A percentile compares a stretch with the other conserved stretches of the same genome.
Evolutionary conservation across 495 filamentous ascomycete genomes (phyloP).

Genomic region (Pyrenopolyporus hunteri): DNA sequence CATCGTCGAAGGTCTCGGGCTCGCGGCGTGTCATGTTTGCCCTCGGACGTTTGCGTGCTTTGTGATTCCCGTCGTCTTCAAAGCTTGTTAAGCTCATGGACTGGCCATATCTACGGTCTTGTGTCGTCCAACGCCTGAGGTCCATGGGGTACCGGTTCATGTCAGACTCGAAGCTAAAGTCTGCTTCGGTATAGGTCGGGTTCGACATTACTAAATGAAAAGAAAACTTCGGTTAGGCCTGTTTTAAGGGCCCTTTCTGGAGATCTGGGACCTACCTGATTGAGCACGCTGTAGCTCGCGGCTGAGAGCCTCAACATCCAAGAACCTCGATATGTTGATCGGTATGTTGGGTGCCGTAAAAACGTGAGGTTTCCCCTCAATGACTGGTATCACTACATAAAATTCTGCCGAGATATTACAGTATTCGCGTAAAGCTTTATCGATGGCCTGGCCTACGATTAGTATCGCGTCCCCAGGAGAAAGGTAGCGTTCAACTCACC

Average conservation of each 20-base stretch:
- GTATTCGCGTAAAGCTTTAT: constrained; percentile 46
- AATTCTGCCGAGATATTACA: constrained; percentile 46
- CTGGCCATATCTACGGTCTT: constrained; percentile 17
- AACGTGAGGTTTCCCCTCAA: constrained; percentile 41
- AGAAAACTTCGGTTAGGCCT: constrained; percentile 11
- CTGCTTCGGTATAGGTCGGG: constrained; percentile 22
- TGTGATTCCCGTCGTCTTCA: constrained; percentile 38
- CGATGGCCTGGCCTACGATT: constrained; percentile 43
- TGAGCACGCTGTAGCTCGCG: constrained; percentile 26
- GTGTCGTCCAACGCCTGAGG: constrained; percentile 20
- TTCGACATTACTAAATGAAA: constrained; percentile 16
- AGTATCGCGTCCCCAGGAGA: constrained; percentile 4
- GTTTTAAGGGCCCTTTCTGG: not conserved
- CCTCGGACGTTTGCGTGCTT: constrained; percentile 46
- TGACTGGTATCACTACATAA: constrained; percentile 47
- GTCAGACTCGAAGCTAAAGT: constrained; percentile 27
- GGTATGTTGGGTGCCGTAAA: constrained; percentile 43
- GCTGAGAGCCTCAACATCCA: constrained; percentile 40
- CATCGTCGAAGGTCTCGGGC: constrained; percentile 36
- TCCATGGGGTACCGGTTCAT: constrained; percentile 15
- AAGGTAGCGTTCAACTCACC: constrained; percentile 17
- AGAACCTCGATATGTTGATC: constrained; percentile 40
- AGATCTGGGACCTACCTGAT: constrained; percentile 29
- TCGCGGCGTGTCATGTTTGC: constrained; percentile 37
- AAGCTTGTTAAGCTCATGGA: constrained; percentile 20